Evolutionary conservation across 768 basidiomycete species (phyloP).

Genomic region (Rubroboletus pulcherrimus): DNA sequence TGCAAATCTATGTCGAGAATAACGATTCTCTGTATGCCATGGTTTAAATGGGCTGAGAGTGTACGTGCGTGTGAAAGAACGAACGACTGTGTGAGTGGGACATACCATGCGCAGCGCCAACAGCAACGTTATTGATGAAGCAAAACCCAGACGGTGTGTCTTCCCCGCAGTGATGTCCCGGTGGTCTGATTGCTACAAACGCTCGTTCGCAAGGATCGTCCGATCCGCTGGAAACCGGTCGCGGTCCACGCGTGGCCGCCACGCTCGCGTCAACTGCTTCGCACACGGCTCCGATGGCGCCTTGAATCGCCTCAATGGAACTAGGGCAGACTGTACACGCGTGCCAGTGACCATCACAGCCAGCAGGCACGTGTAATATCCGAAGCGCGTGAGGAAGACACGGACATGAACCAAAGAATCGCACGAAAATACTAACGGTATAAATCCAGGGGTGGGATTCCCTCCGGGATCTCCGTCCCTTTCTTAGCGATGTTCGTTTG

Average conservation of each 20-base stretch:
- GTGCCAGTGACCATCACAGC: not conserved
- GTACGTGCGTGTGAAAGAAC: not conserved
- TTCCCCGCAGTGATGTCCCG: constrained; percentile 94
- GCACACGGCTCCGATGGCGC: constrained; percentile 79
- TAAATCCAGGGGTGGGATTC: constrained; percentile 72
- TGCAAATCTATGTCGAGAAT: constrained; percentile 78
- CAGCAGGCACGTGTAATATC: not conserved
- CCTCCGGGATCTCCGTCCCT: constrained; percentile 72
- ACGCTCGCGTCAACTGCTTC: constrained; percentile 80
- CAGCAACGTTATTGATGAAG: constrained; percentile 90
- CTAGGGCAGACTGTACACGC: constrained; percentile 62
- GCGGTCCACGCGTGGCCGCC: constrained; percentile 17
- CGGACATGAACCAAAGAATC: not conserved
- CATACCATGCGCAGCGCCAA: constrained; percentile 88
- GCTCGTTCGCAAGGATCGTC: constrained; percentile 38
- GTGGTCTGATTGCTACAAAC: constrained; percentile 88
- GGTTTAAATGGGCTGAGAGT: constrained; percentile 67
- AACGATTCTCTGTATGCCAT: constrained; percentile 73
- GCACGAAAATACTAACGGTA: constrained; percentile 53
- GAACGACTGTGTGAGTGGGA: not conserved
- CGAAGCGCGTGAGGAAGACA: not conserved
- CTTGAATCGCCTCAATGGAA: constrained; percentile 74
- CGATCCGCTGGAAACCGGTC: constrained; percentile 5
- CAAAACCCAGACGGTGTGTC: constrained; percentile 91
- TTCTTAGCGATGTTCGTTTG: constrained; percentile 55